These are phyloP conservation scores for Colletotrichum lini DNA, from an alignment of 2,329 filamentous ascomycete genomes.

Conservation along the genomic window DNA sequence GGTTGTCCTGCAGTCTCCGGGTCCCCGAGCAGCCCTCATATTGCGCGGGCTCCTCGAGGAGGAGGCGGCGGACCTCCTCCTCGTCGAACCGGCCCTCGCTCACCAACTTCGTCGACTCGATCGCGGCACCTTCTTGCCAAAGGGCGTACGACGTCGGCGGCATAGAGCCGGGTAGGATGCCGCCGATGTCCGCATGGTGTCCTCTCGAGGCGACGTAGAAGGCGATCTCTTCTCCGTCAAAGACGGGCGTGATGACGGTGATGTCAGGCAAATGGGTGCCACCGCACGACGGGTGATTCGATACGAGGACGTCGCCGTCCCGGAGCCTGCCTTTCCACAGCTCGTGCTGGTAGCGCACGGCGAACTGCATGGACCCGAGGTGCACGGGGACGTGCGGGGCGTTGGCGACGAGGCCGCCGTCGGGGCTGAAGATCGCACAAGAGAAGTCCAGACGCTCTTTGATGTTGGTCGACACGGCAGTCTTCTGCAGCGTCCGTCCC, in stretches of 20 bases:
- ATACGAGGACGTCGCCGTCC: slow-evolving; percentile 81
- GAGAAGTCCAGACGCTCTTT: slow-evolving; percentile 86
- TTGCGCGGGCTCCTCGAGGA: slow-evolving; percentile 74
- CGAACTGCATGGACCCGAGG: slow-evolving; percentile 84
- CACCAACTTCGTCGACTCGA: slow-evolving; percentile 79
- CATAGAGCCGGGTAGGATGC: slow-evolving; percentile 87
- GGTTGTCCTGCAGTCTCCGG: slow-evolving; percentile 79
- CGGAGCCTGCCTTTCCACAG: slow-evolving; percentile 81
- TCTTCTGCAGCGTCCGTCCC: slow-evolving; percentile 83
- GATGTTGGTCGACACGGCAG: slow-evolving; percentile 82
- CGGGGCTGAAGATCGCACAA: slow-evolving; percentile 81
- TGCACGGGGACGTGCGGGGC: slow-evolving; percentile 83
- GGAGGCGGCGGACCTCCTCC: slow-evolving; percentile 74
- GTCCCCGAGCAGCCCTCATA: slow-evolving; percentile 79
- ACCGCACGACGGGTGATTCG: slow-evolving; percentile 57
- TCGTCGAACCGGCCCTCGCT: slow-evolving; percentile 85
- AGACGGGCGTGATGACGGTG: slow-evolving; percentile 58
- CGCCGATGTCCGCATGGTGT: slow-evolving; percentile 70
- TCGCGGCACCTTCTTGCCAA: slow-evolving; percentile 75
- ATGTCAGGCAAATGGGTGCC: slow-evolving; percentile 59
- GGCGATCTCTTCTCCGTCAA: slow-evolving; percentile 49
- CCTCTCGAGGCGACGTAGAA: slow-evolving; percentile 53
- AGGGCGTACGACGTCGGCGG: slow-evolving; percentile 79
- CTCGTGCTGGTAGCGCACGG: slow-evolving; percentile 76
- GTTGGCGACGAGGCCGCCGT: slow-evolving; percentile 81